Conservation (phyloP, 106 monocot species). For the Phalaenopsis aphrodite region DNA sequence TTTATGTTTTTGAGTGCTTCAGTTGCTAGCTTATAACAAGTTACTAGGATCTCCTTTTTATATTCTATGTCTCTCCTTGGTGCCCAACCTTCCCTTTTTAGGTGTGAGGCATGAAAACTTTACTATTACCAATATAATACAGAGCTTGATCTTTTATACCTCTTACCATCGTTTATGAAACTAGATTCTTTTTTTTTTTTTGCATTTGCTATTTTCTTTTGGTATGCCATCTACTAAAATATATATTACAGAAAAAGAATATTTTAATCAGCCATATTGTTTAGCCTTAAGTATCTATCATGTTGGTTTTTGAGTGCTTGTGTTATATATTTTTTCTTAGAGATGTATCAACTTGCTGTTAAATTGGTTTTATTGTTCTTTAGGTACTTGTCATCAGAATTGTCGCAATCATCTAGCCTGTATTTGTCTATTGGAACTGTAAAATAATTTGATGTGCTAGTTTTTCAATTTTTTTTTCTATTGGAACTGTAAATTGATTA, state of each 20-base stretch:
- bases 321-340: background rate
- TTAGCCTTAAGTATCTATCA: background rate
- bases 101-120: no score
- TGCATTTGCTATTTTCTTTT: background rate
- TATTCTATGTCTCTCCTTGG: background rate
- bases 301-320: background rate
- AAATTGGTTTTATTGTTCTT: no score
- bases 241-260: background rate
- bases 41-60: background rate
- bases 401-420: background rate
- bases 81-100: background rate
- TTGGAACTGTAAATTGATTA: background rate
- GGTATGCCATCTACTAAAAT: background rate
- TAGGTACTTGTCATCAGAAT: no score
- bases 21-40: background rate
- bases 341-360: background rate
- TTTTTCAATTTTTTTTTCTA: background rate
- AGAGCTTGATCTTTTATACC: background rate
- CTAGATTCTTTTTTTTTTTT: background rate
- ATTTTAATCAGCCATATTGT: background rate
- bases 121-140: background rate
- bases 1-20: background rate
- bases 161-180: background rate
- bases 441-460: background rate
- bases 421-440: background rate